These are phyloP conservation scores for Sporothrix euskadiensis DNA, from an alignment of 2,329 filamentous ascomycete genomes.

Conservation along the genomic window DNA sequence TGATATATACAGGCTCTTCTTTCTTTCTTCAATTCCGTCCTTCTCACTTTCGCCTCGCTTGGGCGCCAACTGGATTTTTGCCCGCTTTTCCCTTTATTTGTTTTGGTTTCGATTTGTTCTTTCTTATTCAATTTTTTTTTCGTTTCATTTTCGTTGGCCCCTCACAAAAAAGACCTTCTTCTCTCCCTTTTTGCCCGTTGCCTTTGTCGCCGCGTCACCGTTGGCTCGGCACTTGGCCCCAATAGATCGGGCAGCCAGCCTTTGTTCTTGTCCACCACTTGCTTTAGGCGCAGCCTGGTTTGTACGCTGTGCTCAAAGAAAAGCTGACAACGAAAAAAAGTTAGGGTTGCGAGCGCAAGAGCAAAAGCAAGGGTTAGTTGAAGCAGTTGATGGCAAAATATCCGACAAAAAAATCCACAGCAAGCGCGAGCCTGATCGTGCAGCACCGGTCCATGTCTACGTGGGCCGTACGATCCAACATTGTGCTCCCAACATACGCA, in stretches of 20 bases:
- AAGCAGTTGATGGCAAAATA: neutral
- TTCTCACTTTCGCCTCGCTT: neutral
- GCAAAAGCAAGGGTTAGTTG: neutral
- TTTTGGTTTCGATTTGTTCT: constrained; percentile 3
- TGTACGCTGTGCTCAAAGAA: constrained; percentile 11
- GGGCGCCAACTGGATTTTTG: neutral
- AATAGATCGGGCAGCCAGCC: constrained; percentile 25
- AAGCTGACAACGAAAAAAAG: neutral
- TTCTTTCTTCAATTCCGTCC: neutral
- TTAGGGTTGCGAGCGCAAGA: constrained; percentile 5
- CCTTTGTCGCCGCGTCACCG: constrained; percentile 24
- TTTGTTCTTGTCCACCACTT: constrained; percentile 31
- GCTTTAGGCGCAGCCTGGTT: constrained; percentile 14
- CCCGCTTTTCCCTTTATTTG: constrained; percentile 16
- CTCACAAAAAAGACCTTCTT: neutral
- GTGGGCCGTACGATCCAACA: neutral
- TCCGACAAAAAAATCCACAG: neutral
- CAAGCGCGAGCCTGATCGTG: constrained; percentile 16
- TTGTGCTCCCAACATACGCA: neutral
- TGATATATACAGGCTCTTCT: neutral
- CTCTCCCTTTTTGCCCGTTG: constrained; percentile 17
- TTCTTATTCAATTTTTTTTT: neutral
- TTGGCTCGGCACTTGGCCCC: constrained; percentile 31
- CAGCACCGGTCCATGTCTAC: neutral
- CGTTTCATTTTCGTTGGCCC: constrained; percentile 10